Evolutionary conservation across 306 rosid genomes (phyloP), one percentile per base, ranked within the genome.

Genomic region (Medicago lupulina): DNA sequence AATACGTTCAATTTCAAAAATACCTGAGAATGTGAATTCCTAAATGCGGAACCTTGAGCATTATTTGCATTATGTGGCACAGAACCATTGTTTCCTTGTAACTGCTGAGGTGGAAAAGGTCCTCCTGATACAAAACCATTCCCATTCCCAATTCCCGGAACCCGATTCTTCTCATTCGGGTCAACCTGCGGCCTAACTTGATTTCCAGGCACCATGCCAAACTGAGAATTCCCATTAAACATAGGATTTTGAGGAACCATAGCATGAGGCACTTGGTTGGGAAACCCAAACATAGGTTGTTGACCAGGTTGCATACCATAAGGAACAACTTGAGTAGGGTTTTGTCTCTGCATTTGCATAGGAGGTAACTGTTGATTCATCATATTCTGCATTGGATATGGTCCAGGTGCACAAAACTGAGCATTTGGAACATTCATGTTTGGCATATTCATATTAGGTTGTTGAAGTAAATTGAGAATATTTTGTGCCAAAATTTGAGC

Each of bases 331-430:
- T 90, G 97, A 73, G 91, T 68, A 79, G 84, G 71, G 78, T 86
- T 87, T 58, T 79, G 44, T 13, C 64, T 58, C 2, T 58, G 63
- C 80, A 82, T 46, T 81, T 87, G 96, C 84, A 81, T 80, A 44
- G 85, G 87, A 39, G 85, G 87, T 79, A 88, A 59, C 67, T 82
- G 85, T 50, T 87, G 98, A 60, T 87, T 92, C 89, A 84, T 92
- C 89, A 84, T 84, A 70, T 86, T 90, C 73, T 85, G 98, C 81
- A 85, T 59, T 46, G 79, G 71, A 75, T 71, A 81, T 1, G 89
- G 88, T 13, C 81, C 69, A 80, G 82, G 51, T 46, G n/a, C 16
- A 46, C 51, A 72, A 40, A 86, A 90, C n/a, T 95, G 97, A 10
- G 86, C 96, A 83, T 86, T 88, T n/a, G 81, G 82, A 12, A 61